Evolutionary conservation across 2,329 filamentous ascomycete genomes (phyloP), one percentile per base, ranked within the genome.

Genomic region (Alternaria metachromatica): DNA sequence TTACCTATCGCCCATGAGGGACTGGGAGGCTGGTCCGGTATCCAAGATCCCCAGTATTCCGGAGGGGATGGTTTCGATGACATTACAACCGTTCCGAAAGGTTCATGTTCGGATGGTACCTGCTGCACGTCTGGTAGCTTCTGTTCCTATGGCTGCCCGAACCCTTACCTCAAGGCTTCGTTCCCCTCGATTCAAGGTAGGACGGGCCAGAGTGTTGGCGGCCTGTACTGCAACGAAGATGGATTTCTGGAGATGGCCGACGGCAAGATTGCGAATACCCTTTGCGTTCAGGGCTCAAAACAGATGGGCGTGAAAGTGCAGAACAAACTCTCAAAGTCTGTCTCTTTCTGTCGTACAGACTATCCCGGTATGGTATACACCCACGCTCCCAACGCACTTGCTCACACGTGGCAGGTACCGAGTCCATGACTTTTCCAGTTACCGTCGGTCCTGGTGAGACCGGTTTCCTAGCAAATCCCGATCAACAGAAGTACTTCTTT

Each of bases 101-200:
- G 86, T 25, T 80, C 89, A 50, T 83, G 82, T 63, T 60, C 65
- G 9, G 78, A 83, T 18, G 91, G 90, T 15, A 81, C 87, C 15
- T 81, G 80, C 64, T 95, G 93, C 82, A 71, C 66, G 8, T 62
- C 71, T 23, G 90, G 89, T 53, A 82, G 85, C 62, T 94, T 94
- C 86, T 97, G 95, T 86, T 97, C 94, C 2, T 98, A 98, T 76
- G 90, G 93, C 60, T 99, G 96, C 85, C 92, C 93, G n/a, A 82
- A 89, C 26, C 95, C 95, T 49, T 97, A 96, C 82, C 89, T 96
- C 80, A 97, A 97, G 87, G 87, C 91, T 4, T 95, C 98, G 79
- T 98, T 94, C 91, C 93, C 96, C 50, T 72, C 77, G 1, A 85
- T 87, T 33, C 96, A 98, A 84, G 96, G 95, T 60, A 76, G 84